phyloP scores from a whole-genome alignment of 1,284 basidiomycete species.

The Pisolithus thermaeus region DNA sequence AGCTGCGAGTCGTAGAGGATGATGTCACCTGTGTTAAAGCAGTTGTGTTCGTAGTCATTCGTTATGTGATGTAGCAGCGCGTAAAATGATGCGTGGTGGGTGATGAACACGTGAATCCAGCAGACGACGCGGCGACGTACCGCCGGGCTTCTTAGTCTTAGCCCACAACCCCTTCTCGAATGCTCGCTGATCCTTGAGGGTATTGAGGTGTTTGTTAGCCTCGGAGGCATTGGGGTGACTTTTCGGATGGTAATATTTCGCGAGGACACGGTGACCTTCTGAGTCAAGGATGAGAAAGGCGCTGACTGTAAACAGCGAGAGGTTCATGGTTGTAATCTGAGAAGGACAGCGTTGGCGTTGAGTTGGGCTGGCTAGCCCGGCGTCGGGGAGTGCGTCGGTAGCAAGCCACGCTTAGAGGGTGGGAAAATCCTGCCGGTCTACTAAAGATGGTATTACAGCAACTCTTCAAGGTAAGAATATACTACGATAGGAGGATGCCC shows the following conservation, averaged over 20 bases:
- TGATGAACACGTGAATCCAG: background rate
- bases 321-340: slow-evolving; percentile 42
- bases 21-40: slow-evolving; percentile 70
- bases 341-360: background rate
- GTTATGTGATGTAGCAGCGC: background rate
- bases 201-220: slow-evolving; percentile 51
- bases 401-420: too few relatives aligned
- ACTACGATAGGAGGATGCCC: too few relatives aligned
- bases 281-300: slow-evolving; percentile 91
- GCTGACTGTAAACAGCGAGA: slow-evolving; percentile 81
- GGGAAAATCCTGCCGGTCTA: too few relatives aligned
- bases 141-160: slow-evolving; percentile 89
- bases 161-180: slow-evolving; percentile 96
- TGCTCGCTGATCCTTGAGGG: slow-evolving; percentile 88
- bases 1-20: slow-evolving; percentile 89
- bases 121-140: slow-evolving; percentile 41
- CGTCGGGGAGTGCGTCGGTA: background rate
- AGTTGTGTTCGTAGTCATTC: too few relatives aligned
- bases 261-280: slow-evolving; percentile 90
- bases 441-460: too few relatives aligned
- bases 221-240: slow-evolving; percentile 36
- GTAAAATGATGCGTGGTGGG: background rate
- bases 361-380: background rate
- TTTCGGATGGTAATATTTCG: slow-evolving; percentile 90
- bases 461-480: too few relatives aligned